A percentile compares a stretch with the other conserved stretches of the same genome.
Conservation (phyloP, 768 basidiomycete species). For the Trichaptum fuscoviolaceum region DNA sequence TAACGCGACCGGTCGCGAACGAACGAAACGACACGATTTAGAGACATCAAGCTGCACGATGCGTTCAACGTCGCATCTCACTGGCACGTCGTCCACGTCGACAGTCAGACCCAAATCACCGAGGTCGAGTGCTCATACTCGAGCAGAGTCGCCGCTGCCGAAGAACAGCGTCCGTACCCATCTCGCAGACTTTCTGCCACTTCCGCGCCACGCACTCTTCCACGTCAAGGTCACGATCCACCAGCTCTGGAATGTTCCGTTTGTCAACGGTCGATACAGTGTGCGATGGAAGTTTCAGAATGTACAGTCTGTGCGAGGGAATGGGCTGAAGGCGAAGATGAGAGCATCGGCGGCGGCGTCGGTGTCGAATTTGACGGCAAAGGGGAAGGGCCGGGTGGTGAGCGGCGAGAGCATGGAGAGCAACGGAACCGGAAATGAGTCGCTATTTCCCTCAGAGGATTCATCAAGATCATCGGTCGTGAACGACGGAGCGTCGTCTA, state of each 20-base stretch:
- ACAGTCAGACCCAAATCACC: not conserved
- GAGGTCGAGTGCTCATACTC: not conserved
- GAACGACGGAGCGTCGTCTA: constrained; percentile 13
- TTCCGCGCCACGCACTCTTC: constrained; percentile 65
- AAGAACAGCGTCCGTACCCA: constrained; percentile 5
- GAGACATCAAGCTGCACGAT: not conserved
- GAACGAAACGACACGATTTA: not conserved
- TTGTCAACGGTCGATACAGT: constrained; percentile 65
- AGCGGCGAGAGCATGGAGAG: constrained; percentile 10
- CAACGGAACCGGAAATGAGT: constrained; percentile 12
- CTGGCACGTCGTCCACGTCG: not conserved
- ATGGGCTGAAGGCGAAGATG: constrained; percentile 38
- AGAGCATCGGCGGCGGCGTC: constrained; percentile 20
- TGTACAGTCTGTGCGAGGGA: constrained; percentile 32
- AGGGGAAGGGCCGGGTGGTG: constrained; percentile 7
- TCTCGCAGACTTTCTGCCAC: constrained; percentile 20
- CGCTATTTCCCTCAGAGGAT: constrained; percentile 21
- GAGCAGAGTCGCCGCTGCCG: not conserved
- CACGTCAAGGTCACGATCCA: constrained; percentile 55
- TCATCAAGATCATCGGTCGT: constrained; percentile 23
- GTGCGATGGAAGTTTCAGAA: constrained; percentile 71
- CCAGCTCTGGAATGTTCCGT: constrained; percentile 66
- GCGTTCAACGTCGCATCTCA: constrained; percentile 2
- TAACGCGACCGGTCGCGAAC: not conserved
- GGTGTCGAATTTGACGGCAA: constrained; percentile 13